These are phyloP conservation scores for Spergularia azorica DNA, from an alignment of 179 eudicot species.

Conservation along the genomic window DNA sequence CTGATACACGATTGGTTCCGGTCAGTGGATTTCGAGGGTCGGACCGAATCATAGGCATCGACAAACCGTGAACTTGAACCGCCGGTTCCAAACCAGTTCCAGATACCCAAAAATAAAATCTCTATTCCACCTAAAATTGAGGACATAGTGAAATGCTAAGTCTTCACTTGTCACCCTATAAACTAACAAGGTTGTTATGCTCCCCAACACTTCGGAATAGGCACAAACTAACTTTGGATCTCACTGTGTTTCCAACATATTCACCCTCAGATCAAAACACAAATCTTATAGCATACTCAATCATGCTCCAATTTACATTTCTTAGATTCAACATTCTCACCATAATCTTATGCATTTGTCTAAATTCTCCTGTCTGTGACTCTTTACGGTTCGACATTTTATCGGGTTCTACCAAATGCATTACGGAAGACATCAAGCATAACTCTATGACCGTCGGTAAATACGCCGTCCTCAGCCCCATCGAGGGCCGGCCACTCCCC, in stretches of 20 bases:
- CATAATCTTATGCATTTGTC: background rate
- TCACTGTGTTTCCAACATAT: background rate
- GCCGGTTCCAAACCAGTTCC: too few species aligned
- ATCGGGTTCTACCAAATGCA: conserved; percentile 72
- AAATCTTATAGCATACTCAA: background rate
- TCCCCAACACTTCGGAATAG: background rate
- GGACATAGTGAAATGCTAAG: background rate
- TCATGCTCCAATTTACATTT: background rate
- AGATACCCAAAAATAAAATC: too few species aligned
- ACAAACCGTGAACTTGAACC: too few species aligned
- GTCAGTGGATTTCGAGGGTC: too few species aligned
- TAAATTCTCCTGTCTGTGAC: conserved; percentile 27
- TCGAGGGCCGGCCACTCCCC: conserved; percentile 48
- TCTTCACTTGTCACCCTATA: background rate
- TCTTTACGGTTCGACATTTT: conserved; percentile 57
- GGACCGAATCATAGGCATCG: too few species aligned
- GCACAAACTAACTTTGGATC: background rate
- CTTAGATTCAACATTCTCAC: background rate
- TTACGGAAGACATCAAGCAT: conserved; percentile 60
- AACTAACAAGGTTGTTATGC: background rate
- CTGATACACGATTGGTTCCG: too few species aligned
- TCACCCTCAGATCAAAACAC: background rate
- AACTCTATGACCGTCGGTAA: conserved; percentile 64
- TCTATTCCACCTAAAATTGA: background rate
- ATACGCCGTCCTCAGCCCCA: conserved; percentile 49